phyloP scores from a whole-genome alignment of 805 yeast genomes.

The Limtongia smithiae region DNA sequence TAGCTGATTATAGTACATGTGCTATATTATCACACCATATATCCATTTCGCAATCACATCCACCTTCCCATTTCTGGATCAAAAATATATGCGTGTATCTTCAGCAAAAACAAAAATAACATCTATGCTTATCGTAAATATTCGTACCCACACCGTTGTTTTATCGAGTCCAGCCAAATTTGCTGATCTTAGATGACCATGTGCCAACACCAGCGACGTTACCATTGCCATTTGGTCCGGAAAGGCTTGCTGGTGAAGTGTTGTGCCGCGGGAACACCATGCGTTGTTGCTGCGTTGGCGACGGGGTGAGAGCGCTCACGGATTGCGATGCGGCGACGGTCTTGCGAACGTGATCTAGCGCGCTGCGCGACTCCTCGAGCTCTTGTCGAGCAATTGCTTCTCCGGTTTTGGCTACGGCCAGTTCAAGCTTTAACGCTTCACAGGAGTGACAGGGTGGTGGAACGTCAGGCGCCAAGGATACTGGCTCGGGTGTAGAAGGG shows the following conservation, averaged over 20 bases:
- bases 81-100: too few relatives aligned
- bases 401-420: constrained; percentile 32
- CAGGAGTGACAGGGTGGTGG: constrained; percentile 29
- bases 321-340: background rate
- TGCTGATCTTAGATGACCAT: constrained; percentile 23
- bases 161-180: constrained; percentile 23
- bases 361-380: constrained; percentile 32
- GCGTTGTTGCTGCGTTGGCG: too few relatives aligned
- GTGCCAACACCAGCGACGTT: constrained; percentile 3
- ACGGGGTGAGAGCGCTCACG: too few relatives aligned
- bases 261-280: background rate
- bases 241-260: background rate
- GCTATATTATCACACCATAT: too few relatives aligned
- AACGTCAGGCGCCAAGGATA: background rate
- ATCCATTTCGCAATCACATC: too few relatives aligned
- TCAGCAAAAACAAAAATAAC: too few relatives aligned
- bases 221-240: too few relatives aligned
- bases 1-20: too few relatives aligned
- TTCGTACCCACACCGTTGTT: too few relatives aligned
- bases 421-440: constrained; percentile 33
- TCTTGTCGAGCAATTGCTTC: constrained; percentile 36
- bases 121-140: too few relatives aligned
- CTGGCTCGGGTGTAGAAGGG: background rate
- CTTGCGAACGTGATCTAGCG: constrained; percentile 19
- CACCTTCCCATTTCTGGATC: too few relatives aligned